phyloP scores from a whole-genome alignment of 768 basidiomycete genomes.

The Suillus variegatus region DNA sequence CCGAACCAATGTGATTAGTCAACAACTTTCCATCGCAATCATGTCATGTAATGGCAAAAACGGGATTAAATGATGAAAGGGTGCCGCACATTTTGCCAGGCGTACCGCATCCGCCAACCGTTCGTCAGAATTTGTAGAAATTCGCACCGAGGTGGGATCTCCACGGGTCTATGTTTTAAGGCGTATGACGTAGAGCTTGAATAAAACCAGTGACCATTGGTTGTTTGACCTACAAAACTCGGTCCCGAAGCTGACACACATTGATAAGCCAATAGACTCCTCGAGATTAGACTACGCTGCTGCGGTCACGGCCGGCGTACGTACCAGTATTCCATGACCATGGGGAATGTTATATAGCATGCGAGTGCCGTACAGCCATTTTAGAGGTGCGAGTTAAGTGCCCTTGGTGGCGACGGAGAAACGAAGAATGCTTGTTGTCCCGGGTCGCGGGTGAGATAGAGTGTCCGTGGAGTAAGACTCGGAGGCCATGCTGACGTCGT shows the following conservation, averaged over 20 bases:
- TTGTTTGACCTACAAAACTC: neutral
- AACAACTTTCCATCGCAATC: neutral
- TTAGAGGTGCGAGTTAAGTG: neutral
- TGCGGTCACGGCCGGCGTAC: neutral
- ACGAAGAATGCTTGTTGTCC: no score
- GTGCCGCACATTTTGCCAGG: neutral
- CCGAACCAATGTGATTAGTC: neutral
- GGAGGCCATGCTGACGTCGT: neutral
- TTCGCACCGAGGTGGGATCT: neutral
- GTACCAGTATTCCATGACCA: conserved; percentile 1
- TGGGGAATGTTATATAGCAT: neutral
- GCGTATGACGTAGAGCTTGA: neutral
- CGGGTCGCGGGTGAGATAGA: neutral
- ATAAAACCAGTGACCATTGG: neutral
- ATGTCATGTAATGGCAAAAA: neutral
- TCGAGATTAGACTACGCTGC: neutral
- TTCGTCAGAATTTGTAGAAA: neutral
- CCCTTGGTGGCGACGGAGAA: neutral
- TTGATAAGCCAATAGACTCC: neutral
- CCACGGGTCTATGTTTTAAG: neutral
- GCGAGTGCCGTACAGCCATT: neutral
- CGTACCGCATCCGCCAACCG: no score
- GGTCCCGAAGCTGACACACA: neutral
- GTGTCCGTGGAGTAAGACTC: neutral
- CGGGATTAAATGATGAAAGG: neutral